Evolutionary conservation across 208 protist species (phyloP).

Genomic region (Spironucleus salmonicida): DNA sequence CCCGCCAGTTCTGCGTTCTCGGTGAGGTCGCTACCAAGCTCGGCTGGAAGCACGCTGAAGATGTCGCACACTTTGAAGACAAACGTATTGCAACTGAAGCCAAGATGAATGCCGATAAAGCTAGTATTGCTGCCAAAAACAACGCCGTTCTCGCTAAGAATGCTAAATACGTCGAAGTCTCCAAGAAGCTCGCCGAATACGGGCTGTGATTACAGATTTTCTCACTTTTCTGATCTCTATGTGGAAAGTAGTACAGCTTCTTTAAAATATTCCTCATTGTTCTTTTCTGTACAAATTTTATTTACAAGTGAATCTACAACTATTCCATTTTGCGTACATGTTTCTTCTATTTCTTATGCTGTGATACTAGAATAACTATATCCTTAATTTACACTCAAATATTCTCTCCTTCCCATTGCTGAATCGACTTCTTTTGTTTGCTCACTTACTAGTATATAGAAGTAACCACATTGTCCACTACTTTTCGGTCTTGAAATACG

Average conservation of each 20-base stretch:
- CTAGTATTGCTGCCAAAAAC: too few relatives aligned
- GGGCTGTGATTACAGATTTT: too few relatives aligned
- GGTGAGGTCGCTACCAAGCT: conserved; percentile 55
- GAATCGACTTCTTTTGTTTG: neutral
- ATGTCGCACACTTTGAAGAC: conserved; percentile 61
- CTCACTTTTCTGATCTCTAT: too few relatives aligned
- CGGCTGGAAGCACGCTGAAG: conserved; percentile 67
- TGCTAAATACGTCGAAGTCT: too few relatives aligned
- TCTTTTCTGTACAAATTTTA: too few relatives aligned
- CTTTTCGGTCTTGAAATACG: conserved; percentile 19
- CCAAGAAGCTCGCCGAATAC: too few relatives aligned
- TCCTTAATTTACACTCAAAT: neutral
- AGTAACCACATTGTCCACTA: neutral
- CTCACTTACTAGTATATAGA: conserved; percentile 26
- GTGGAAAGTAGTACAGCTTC: too few relatives aligned
- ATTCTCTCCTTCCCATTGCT: neutral
- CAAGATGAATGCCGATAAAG: conserved; percentile 53
- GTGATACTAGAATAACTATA: conserved; percentile 11
- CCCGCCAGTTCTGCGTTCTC: conserved; percentile 56
- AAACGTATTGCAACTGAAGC: conserved; percentile 55
- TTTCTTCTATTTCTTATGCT: neutral
- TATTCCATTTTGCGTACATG: neutral
- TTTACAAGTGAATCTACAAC: too few relatives aligned
- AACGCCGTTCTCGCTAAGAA: too few relatives aligned
- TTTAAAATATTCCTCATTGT: too few relatives aligned